Conservation (phyloP, 1,284 basidiomycete species). For the Apiotrichum mycotoxinovorans region DNA sequence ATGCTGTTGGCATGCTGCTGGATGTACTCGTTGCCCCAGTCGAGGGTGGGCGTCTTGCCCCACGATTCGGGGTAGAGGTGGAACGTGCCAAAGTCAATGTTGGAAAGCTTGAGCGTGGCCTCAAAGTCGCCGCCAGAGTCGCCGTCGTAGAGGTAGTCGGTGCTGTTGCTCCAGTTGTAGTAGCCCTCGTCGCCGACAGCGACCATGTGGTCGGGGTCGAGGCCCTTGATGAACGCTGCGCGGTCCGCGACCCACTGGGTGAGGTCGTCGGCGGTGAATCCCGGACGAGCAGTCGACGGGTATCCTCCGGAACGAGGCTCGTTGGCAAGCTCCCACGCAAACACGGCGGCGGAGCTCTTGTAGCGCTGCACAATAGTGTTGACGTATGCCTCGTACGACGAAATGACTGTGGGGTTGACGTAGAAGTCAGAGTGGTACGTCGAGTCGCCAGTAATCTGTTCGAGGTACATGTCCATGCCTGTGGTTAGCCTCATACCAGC, state of each 20-base stretch:
- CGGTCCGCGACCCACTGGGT: slow-evolving; percentile 56
- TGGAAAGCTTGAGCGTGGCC: slow-evolving; percentile 6
- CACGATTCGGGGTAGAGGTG: slow-evolving; percentile 7
- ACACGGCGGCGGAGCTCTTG: slow-evolving; percentile 54
- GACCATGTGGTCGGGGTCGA: slow-evolving; percentile 64
- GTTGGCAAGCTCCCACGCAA: slow-evolving; percentile 64
- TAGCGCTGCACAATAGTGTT: slow-evolving; percentile 58
- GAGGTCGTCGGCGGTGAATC: slow-evolving; percentile 55
- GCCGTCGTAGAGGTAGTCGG: slow-evolving; percentile 60
- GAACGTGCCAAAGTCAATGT: slow-evolving; percentile 13
- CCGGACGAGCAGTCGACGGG: slow-evolving; percentile 44
- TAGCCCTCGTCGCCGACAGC: slow-evolving; percentile 61
- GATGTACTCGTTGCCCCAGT: slow-evolving; percentile 2
- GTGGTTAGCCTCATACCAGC: background rate
- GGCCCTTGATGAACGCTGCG: slow-evolving; percentile 52
- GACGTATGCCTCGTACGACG: slow-evolving; percentile 61
- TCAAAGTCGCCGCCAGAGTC: slow-evolving; percentile 43
- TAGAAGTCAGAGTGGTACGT: slow-evolving; percentile 61
- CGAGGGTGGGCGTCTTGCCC: background rate
- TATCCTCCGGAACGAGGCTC: slow-evolving; percentile 56
- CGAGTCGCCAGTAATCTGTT: background rate
- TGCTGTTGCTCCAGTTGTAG: slow-evolving; percentile 55
- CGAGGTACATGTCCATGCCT: slow-evolving; percentile 2
- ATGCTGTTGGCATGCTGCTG: background rate
- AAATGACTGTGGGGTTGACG: slow-evolving; percentile 54